Evolutionary conservation across 306 rosid species (phyloP).

Genomic region (Chamaecrista fasciculata): DNA sequence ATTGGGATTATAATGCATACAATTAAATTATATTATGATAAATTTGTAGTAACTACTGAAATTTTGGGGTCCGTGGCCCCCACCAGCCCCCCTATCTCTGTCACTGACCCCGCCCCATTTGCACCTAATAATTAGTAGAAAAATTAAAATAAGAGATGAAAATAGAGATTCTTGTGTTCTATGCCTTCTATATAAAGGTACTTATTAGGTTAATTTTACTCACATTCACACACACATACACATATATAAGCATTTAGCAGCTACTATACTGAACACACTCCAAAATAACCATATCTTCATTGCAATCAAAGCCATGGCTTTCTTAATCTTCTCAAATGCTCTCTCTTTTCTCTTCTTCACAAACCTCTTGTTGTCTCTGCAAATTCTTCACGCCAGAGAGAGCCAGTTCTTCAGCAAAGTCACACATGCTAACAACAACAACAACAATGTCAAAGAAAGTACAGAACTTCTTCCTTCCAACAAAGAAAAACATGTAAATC

Average conservation of each 20-base stretch:
- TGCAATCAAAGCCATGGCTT: no score
- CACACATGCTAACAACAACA: constrained; percentile 38
- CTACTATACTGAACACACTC: constrained; percentile 13
- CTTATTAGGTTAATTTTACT: no score
- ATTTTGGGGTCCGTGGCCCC: no score
- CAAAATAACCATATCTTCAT: no score
- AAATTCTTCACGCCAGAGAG: constrained; percentile 63
- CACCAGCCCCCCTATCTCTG: no score
- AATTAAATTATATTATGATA: no score
- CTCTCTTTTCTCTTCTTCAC: constrained; percentile 42
- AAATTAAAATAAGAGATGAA: constrained; percentile 10
- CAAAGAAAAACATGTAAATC: constrained; percentile 34
- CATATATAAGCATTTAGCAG: no score
- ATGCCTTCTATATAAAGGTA: constrained; percentile 49
- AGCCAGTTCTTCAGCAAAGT: constrained; percentile 87
- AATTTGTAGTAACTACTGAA: no score
- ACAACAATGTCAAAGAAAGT: constrained; percentile 39
- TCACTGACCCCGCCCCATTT: constrained; percentile 33
- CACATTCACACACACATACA: no score
- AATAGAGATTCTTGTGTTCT: neutral
- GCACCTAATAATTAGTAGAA: constrained; percentile 55
- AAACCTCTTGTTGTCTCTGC: constrained; percentile 47
- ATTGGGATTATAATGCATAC: no score
- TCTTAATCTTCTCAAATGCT: constrained; percentile 31
- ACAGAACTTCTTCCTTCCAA: constrained; percentile 40